These are phyloP conservation scores for Myxozyma nipponensis DNA, from an alignment of 805 yeast species.

Conservation along the genomic window DNA sequence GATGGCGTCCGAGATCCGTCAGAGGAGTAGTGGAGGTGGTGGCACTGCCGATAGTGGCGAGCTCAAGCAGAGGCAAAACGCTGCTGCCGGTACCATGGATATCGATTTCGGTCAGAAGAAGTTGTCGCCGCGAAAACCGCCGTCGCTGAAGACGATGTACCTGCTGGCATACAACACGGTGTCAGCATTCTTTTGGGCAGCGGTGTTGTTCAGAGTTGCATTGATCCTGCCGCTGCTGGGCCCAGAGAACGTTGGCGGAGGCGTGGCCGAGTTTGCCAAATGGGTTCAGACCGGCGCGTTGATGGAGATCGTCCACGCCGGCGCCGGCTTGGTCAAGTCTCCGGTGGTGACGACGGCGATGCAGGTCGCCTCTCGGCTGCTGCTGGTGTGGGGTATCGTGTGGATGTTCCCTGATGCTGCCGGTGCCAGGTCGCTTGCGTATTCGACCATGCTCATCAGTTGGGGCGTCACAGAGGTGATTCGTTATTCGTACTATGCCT, in stretches of 20 bases:
- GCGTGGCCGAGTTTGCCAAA: conserved; percentile 56
- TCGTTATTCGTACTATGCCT: conserved; percentile 83
- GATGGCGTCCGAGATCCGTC: too few relatives aligned
- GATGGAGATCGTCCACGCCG: conserved; percentile 74
- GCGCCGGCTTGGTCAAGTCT: conserved; percentile 62
- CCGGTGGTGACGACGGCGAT: conserved; percentile 79
- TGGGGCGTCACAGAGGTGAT: conserved; percentile 96
- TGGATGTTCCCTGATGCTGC: conserved; percentile 61
- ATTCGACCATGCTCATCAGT: conserved; percentile 64
- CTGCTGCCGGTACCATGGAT: too few relatives aligned
- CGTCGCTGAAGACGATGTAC: conserved; percentile 26
- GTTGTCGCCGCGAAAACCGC: not conserved
- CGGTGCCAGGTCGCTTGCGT: conserved; percentile 55
- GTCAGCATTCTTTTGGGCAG: conserved; percentile 54
- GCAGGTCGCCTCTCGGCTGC: conserved; percentile 81
- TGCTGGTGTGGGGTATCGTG: conserved; percentile 80
- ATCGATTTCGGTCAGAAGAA: too few relatives aligned
- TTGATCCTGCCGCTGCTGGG: conserved; percentile 46
- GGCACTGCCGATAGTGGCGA: too few relatives aligned
- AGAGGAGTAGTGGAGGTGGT: too few relatives aligned
- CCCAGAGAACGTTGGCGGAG: conserved; percentile 61
- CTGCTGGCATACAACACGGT: conserved; percentile 50
- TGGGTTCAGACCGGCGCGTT: conserved; percentile 74
- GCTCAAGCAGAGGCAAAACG: too few relatives aligned
- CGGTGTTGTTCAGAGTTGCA: conserved; percentile 46